A percentile compares a stretch with the other conserved stretches of the same genome.
Conservation (phyloP, 108 stramenopile species). For the Schizochytrium sp. region DNA sequence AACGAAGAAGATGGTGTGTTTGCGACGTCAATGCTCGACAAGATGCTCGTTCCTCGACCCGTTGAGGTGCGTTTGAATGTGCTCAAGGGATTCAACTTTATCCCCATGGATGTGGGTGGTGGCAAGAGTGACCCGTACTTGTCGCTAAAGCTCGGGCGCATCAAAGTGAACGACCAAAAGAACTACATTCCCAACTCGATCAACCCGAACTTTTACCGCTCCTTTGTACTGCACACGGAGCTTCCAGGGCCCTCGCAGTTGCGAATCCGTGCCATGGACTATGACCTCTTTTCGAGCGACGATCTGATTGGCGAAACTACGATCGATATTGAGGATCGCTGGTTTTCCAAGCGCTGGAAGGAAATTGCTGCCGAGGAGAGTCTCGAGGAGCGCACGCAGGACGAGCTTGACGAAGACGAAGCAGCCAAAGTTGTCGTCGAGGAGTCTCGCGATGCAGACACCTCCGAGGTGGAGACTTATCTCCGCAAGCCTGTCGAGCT, state of each 20-base stretch:
- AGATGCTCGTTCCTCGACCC: background rate
- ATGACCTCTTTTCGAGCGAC: constrained; percentile 37
- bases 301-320: constrained; percentile 53
- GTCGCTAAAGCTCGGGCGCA: constrained; percentile 35
- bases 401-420: constrained; percentile 17
- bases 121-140: constrained; percentile 51
- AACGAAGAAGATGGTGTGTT: background rate
- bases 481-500: constrained; percentile 40
- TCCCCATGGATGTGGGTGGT: constrained; percentile 39
- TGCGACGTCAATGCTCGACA: background rate
- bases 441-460: background rate
- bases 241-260: constrained; percentile 45
- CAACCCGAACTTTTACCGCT: constrained; percentile 46
- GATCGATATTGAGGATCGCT: constrained; percentile 59
- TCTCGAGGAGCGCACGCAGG: background rate
- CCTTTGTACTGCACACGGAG: constrained; percentile 37
- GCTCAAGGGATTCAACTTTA: constrained; percentile 35
- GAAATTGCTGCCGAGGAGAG: constrained; percentile 19
- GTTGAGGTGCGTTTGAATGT: constrained; percentile 30
- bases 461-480: background rate
- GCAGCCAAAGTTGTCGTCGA: background rate
- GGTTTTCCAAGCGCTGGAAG: constrained; percentile 53
- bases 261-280: constrained; percentile 42
- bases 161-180: constrained; percentile 32
- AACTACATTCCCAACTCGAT: constrained; percentile 35